Evolutionary conservation across 2,329 filamentous ascomycete genomes (phyloP), one percentile per base, ranked within the genome.

Genomic region (Trichoderma koningiopsis): DNA sequence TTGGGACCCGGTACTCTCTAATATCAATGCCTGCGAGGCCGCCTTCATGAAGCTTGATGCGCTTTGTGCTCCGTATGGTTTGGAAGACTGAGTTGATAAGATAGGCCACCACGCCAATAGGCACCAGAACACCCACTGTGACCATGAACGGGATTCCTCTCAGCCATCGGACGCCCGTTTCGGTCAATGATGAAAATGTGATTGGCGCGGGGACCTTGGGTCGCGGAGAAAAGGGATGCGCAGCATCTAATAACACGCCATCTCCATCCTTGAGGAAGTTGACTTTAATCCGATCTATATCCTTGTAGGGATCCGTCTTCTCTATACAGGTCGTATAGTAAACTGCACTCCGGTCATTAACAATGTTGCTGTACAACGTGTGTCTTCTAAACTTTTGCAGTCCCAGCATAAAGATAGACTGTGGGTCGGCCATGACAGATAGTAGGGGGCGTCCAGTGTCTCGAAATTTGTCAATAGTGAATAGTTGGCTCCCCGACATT

Each of bases 241-340:
- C 77, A 0, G 87, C 86, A 73, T 97, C 91, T 22, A 98, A 80
- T 27, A 98, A 84, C 10, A 96, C 89, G 61, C 91, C 84, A 49
- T 90, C 88, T 74, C 92, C 95, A 29, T 90, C 92, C 40, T 88
- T 81, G 0, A 95, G 77, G 74, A 91, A 96, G 76, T 92, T 92
- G 73, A 93, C 83, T 27, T 90, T 88, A 70, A 95, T 78, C 5
- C 86, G 87, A 24, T 90, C 86, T 19, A 91, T 77, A 72, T 94
- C 85, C 0, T 85, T 85, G 76, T 89, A 98, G 0, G 94, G 94
- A 75, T 98, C 92, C 0, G 86, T 91, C 75, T 89, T 89, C 29
- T 90, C 86, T 57, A 97, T 93, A 24, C 85, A 85, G 0, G 93
- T 92, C 0, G 95, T 97, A 78, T 95, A 97, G 80, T 92, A 93